Conservation (phyloP, 2,329 filamentous ascomycete genomes). For the Colletotrichum gigasporum region DNA sequence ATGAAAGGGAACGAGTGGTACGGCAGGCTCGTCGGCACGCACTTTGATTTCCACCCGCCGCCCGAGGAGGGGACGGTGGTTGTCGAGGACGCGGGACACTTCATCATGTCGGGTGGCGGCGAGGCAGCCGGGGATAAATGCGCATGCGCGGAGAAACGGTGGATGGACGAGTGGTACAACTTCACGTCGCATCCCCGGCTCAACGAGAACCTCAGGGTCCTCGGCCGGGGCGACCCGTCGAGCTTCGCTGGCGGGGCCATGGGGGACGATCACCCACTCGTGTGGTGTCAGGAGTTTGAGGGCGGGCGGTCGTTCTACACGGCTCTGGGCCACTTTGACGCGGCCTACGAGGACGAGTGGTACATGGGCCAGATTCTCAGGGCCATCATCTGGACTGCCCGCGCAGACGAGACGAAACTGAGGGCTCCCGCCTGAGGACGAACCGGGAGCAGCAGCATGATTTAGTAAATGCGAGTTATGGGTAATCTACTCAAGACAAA, state of each 20-base stretch:
- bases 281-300: constrained; percentile 51
- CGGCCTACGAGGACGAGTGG: constrained; percentile 46
- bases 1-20: constrained; percentile 47
- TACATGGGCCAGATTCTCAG: constrained; percentile 26
- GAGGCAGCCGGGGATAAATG: constrained; percentile 13
- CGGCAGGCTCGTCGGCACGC: constrained; percentile 47
- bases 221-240: constrained; percentile 47
- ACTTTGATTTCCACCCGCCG: constrained; percentile 48
- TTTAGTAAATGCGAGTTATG: background rate
- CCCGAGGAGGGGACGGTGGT: constrained; percentile 44
- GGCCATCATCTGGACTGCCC: constrained; percentile 27
- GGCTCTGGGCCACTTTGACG: constrained; percentile 51
- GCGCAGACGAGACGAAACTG: background rate
- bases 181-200: constrained; percentile 43
- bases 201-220: constrained; percentile 40
- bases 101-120: constrained; percentile 36
- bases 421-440: background rate
- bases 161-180: constrained; percentile 56
- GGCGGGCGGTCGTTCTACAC: constrained; percentile 51
- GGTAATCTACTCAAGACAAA: background rate
- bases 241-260: constrained; percentile 46
- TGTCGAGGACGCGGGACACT: constrained; percentile 41
- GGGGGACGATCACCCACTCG: constrained; percentile 48
- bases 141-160: constrained; percentile 27
- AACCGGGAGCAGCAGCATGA: background rate